A percentile compares a stretch with the other conserved stretches of the same genome.
Conservation (phyloP, 1,139 yeast species). For the Taiozyma sp. region DNA sequence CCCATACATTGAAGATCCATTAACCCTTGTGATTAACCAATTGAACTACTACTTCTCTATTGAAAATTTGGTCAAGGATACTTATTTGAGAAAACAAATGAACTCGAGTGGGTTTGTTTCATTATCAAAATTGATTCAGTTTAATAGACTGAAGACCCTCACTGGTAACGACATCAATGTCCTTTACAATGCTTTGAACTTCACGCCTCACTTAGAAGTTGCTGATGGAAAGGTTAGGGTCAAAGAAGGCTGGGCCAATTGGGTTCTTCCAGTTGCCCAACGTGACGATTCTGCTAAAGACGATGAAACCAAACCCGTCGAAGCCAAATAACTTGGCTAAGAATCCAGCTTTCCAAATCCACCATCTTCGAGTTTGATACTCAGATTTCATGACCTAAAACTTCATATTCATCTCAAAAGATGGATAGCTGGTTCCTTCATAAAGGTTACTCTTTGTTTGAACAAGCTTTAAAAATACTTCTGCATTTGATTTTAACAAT, state of each 20-base stretch:
- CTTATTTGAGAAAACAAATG: slow-evolving; percentile 76
- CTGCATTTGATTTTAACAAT: neutral
- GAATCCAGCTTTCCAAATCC: neutral
- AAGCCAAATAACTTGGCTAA: neutral
- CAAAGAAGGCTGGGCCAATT: slow-evolving; percentile 36
- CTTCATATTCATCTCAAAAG: neutral
- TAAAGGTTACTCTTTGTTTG: neutral
- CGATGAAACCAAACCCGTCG: slow-evolving; percentile 14
- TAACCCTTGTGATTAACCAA: slow-evolving; percentile 35
- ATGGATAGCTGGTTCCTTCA: neutral
- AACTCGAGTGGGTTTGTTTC: slow-evolving; percentile 49
- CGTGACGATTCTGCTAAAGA: slow-evolving; percentile 37
- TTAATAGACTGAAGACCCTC: slow-evolving; percentile 64
- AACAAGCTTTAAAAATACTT: neutral
- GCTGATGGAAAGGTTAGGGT: slow-evolving; percentile 39
- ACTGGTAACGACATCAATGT: slow-evolving; percentile 49
- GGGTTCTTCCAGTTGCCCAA: slow-evolving; percentile 44
- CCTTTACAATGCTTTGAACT: slow-evolving; percentile 25
- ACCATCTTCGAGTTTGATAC: neutral
- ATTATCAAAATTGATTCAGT: slow-evolving; percentile 54
- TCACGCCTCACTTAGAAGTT: slow-evolving; percentile 40
- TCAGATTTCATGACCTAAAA: neutral
- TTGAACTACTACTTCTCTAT: slow-evolving; percentile 78
- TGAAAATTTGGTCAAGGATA: slow-evolving; percentile 77
- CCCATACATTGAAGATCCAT: slow-evolving; percentile 13